phyloP scores from a whole-genome alignment of 2,329 filamentous ascomycete species.

The Colletotrichum caudatum region DNA sequence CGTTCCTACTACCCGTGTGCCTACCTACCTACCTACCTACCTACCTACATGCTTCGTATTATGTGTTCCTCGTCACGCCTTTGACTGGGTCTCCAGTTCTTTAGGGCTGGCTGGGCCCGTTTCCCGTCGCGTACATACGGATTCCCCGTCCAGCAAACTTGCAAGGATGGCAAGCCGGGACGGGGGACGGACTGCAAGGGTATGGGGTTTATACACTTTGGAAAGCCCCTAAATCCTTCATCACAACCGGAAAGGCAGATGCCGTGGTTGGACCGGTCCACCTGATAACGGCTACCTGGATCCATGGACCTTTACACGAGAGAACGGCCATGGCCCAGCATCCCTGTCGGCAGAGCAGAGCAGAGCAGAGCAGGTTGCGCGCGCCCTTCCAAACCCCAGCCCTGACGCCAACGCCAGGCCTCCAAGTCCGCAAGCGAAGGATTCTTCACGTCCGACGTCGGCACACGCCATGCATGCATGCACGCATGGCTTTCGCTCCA shows the following conservation, averaged over 20 bases:
- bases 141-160: not conserved
- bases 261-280: not conserved
- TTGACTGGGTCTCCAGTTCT: constrained; percentile 6
- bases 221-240: not conserved
- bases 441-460: not conserved
- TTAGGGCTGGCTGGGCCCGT: constrained; percentile 12
- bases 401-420: not conserved
- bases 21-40: too few species aligned
- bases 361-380: not conserved
- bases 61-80: too few species aligned
- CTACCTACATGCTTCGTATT: too few species aligned
- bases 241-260: not conserved
- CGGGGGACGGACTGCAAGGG: not conserved
- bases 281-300: too few species aligned
- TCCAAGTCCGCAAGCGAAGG: constrained; percentile 3
- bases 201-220: constrained; percentile 7
- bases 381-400: not conserved
- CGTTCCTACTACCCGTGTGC: not conserved
- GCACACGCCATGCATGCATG: too few species aligned
- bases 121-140: not conserved
- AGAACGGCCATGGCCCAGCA: not conserved
- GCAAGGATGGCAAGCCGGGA: not conserved
- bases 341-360: not conserved
- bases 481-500: not conserved
- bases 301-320: not conserved